Evolutionary conservation across 2,329 filamentous ascomycete genomes (phyloP), one percentile per base, ranked within the genome.

Genomic region (Beauveria australis): DNA sequence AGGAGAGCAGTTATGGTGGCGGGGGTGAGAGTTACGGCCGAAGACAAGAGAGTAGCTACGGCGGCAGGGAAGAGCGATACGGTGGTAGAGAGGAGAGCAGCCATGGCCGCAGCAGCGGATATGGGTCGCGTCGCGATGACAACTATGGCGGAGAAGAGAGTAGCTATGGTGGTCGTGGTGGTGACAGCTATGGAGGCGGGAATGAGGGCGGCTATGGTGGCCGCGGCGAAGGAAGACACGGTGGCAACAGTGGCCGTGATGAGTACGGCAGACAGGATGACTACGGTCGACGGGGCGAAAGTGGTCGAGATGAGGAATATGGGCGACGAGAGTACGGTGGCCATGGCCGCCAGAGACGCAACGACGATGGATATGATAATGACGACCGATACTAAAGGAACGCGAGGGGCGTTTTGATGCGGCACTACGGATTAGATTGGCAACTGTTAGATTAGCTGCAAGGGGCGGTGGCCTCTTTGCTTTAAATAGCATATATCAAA

Each of bases 81-180:
- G 65, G 63, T 16, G 58, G 68, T 18, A 66, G 67, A 10, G 40
- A 63, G 12, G 63, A 58, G 18, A 48, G 52, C 30, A 52, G 61
- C 28, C 53, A 61, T 44, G 53, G 53, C 24, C 53, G 46, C 30
- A 41, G 41, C 26, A n/a, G 57, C 41, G 9, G 51, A 59, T 8
- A 51, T 58, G 52, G 66, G 65, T 55, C 67, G 66, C 44, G 61
- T 30, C 44, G 48, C 18, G 49, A 63, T 47, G 60, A 62, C 14
- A 49, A 60, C 46, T 58, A 64, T 22, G 37, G 47, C n/a, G 19
- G 53, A 37, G 18, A 41, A n/a, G 52, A 40, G 28, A 19, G 26
- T 24, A 40, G 37, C 51, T 30, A 51, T n/a, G 26, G 47, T 18
- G 28, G 30, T 14, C 53, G 58, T 30, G 30, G 49, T 19, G 48